Base-by-base conservation (phyloP, 805 yeast genomes). In the Candida odintsovae region DNA sequence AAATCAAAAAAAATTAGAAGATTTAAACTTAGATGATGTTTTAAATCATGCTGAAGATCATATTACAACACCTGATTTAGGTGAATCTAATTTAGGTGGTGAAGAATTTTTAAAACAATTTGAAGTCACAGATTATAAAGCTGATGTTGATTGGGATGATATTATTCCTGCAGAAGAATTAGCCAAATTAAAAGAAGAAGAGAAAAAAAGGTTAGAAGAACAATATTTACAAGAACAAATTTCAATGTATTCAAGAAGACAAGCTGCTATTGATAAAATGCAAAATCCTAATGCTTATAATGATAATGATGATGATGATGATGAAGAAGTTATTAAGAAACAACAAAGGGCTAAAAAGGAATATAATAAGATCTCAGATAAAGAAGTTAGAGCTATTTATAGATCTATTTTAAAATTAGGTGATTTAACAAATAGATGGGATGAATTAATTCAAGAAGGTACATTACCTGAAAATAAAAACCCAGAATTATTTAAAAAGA, bases 111-210 rank as follows among this genome's bases (percentile, higher is more conserved):
- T 94, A 68, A 89, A 82, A 61, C 99, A 94, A 68, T 94, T 94
- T 64, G 99, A 94, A 67, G 99, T 94, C 44, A 94, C 99, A 0
- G 99, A 94, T 64, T 95, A 90, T 66, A 94, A 94, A 70, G 98
- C 99, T 1, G 97, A 92, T 65, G 90, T 92, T 50, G 95, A 90
- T 53, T 94, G 99, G 99, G 98, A 94, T 69, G 99, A 94, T 65
- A 94, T 94, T 56, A 94, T 94, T 58, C 99, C 99, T 0, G 90
- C 88, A 53, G 96, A 87, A 40, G 99, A 94, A 65, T 73, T 95
- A 52, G 76, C 81, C 50, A 88, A 86, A 63, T 74, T 94, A 57
- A 94, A 94, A 63, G 96, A 86, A 53, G 96, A 90, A 46, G 99
- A 94, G 63, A 83, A 85, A 72, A 84, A 82, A 63, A 77, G 86